Conservation (phyloP, 768 basidiomycete species). For the Lyophyllum decastes region DNA sequence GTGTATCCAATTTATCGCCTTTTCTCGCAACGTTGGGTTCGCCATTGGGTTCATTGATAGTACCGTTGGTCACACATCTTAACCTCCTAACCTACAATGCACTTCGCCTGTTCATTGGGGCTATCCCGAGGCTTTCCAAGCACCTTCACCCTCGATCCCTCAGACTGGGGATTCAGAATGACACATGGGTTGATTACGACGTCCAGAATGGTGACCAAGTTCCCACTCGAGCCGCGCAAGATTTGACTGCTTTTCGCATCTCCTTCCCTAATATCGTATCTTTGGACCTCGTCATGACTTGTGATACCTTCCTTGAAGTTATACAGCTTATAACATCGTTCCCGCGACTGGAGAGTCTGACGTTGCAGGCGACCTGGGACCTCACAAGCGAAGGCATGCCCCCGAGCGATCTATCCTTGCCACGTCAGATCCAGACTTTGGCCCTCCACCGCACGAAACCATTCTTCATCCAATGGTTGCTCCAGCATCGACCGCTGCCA, state of each 20-base stretch:
- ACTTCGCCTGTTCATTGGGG: neutral
- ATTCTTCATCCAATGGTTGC: neutral
- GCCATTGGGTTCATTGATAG: neutral
- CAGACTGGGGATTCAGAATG: neutral
- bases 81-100: neutral
- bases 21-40: neutral
- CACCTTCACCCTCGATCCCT: slow-evolving; percentile 3
- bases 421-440: neutral
- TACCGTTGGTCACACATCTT: neutral
- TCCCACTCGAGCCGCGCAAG: neutral
- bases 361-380: neutral
- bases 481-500: neutral
- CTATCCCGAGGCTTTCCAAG: neutral
- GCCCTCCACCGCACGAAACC: neutral
- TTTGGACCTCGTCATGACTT: neutral
- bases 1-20: neutral
- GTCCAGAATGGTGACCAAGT: too few species aligned
- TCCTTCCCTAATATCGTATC: neutral
- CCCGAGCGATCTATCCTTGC: neutral
- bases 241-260: neutral
- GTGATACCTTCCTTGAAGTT: slow-evolving; percentile 2
- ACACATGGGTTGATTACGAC: too few species aligned
- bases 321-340: slow-evolving; percentile 1
- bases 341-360: slow-evolving; percentile 1
- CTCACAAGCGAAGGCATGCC: neutral